Base-by-base conservation (phyloP, 2,329 filamentous ascomycete species). In the Coniella lustricola region DNA sequence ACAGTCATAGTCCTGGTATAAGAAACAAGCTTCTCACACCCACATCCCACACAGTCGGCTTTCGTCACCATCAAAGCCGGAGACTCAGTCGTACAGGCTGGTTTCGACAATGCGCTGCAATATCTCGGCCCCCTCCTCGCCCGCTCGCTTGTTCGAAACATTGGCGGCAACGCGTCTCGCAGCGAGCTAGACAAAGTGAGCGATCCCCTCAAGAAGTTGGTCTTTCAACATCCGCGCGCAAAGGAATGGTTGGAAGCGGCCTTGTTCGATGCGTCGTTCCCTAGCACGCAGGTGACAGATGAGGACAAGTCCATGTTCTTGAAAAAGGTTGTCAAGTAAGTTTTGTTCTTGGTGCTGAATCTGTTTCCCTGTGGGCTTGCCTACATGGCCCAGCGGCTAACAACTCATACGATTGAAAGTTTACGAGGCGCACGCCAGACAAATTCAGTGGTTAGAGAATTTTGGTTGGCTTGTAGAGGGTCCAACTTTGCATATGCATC, bases 131-230 rank as follows among this genome's bases (percentile, higher is more conserved):
- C 82, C 0, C 63, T 76, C 16, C 64, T 88, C n/a, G 68, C 76
- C 4, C 70, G 74, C 48, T 75, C 77, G 0, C 67, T 89, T 20
- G 69, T 84, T 2, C 72, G 75, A 50, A 86, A 87, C 50, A 74
- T 89, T 32, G 79, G 81, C 5, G 86, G 86, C 1, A 76, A 77
- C 47, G 84, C 82, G 3, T 76, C 81, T 2, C 76, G 86, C 34
- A 87, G 82, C 55, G 85, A 90, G 59, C 69, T 90, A 0, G 85
- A 89, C 56, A 81, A 77, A 56, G 66, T 90, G 5, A 77, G 77
- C 47, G 84, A 87, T 50, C 85, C 84, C 2, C 68, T 90, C 4
- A 87, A 84, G 65, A 86, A 81, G 59, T 69, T 90, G 18, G 71
- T 85, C 1, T 71, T 70, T 33, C 69, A 75, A 31, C 74, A 83